Evolutionary conservation across 164 flowering plant genomes (phyloP).

Genomic region (Vitis amurensis): DNA sequence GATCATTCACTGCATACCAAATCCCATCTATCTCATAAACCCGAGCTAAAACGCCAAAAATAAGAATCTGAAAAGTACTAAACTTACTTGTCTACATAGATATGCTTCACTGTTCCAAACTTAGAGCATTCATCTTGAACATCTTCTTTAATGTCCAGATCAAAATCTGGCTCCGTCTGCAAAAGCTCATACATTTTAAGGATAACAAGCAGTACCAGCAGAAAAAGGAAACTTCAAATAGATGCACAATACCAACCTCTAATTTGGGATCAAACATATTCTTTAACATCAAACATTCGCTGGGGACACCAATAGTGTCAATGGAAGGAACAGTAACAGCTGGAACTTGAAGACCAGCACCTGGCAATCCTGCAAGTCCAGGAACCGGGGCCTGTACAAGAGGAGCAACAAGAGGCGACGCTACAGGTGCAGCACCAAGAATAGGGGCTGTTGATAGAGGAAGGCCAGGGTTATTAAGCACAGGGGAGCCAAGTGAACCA

Average conservation of each 20-base stretch:
- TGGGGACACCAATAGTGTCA: conserved; percentile 72
- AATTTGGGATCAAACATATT: conserved; percentile 88
- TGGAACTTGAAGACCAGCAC: conserved; percentile 39
- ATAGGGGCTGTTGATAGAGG: conserved; percentile 41
- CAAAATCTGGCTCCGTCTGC: conserved; percentile 89
- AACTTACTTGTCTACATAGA: conserved; percentile 81
- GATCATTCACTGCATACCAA: too few species aligned
- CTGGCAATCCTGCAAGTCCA: conserved; percentile 48
- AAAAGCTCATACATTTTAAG: conserved; percentile 4
- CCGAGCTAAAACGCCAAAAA: neutral
- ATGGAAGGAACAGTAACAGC: conserved; percentile 38
- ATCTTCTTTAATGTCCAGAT: conserved; percentile 88
- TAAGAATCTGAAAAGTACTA: neutral
- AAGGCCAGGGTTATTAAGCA: conserved; percentile 31
- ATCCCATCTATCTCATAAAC: too few species aligned
- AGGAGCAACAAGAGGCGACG: conserved; percentile 37
- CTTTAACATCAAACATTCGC: conserved; percentile 79
- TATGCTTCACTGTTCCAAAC: conserved; percentile 68
- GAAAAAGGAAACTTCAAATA: neutral
- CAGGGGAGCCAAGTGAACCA: conserved; percentile 41
- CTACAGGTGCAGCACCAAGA: conserved; percentile 41
- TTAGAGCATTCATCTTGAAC: conserved; percentile 77
- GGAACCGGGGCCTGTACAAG: conserved; percentile 46
- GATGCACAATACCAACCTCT: conserved; percentile 52
- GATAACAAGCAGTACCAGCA: neutral